Evolutionary conservation across 1,139 yeast genomes (phyloP).

Genomic region (Zygoascus hellenicus): DNA sequence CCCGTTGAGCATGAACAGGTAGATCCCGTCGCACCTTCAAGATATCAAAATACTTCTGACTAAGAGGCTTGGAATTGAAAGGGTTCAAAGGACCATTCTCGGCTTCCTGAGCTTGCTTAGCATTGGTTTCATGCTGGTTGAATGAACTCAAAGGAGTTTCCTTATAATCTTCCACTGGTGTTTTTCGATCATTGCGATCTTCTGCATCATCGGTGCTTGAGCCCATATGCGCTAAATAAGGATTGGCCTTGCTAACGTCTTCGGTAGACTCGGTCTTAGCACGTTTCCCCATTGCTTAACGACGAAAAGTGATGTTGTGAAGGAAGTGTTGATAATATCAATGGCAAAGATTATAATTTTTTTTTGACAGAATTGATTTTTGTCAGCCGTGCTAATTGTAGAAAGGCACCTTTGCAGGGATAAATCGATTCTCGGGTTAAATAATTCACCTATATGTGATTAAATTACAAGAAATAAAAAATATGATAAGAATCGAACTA

Average conservation of each 20-base stretch:
- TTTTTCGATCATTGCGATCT: conserved; percentile 2
- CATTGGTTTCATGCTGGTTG: conserved; percentile 60
- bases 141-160: conserved; percentile 7
- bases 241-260: conserved; percentile 21
- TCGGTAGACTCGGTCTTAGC: conserved; percentile 12
- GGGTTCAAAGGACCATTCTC: conserved; percentile 69
- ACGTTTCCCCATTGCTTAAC: conserved; percentile 10
- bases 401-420: too few relatives aligned
- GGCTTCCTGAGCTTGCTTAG: conserved; percentile 56
- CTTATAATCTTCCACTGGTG: not conserved
- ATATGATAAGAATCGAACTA: too few relatives aligned
- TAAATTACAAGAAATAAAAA: too few relatives aligned
- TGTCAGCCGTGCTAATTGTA: too few relatives aligned
- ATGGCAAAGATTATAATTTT: too few relatives aligned
- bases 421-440: too few relatives aligned
- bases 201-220: conserved; percentile 12
- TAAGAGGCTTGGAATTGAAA: conserved; percentile 62
- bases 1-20: conserved; percentile 93
- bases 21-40: conserved; percentile 72
- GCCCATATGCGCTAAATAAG: conserved; percentile 30
- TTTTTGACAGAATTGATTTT: too few relatives aligned
- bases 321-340: too few relatives aligned
- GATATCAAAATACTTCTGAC: conserved; percentile 68
- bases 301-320: too few relatives aligned
- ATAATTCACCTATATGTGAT: too few relatives aligned